These are phyloP conservation scores for Reutealis trisperma DNA, from an alignment of 345 rosid species.

Conservation along the genomic window DNA sequence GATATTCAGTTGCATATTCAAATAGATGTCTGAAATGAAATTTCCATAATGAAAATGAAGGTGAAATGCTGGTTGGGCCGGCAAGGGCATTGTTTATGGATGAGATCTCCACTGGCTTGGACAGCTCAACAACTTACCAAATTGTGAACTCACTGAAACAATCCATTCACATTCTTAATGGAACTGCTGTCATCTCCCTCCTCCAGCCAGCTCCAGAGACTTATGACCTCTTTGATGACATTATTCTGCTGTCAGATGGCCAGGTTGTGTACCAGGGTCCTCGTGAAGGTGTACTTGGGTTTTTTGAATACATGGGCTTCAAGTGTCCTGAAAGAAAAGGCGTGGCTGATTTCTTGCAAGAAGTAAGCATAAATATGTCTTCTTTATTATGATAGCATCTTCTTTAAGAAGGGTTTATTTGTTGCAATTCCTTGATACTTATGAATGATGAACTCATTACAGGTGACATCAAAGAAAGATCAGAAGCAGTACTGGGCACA, in stretches of 20 bases:
- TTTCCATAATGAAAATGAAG: slow-evolving; percentile 25
- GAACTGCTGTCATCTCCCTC: slow-evolving; percentile 67
- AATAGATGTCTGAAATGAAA: neutral
- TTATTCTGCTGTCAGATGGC: slow-evolving; percentile 67
- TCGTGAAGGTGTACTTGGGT: slow-evolving; percentile 50
- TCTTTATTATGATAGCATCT: neutral
- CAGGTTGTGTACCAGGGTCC: slow-evolving; percentile 73
- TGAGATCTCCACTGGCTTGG: slow-evolving; percentile 79
- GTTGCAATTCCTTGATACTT: neutral
- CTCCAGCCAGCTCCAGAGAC: slow-evolving; percentile 90
- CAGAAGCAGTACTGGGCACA: slow-evolving; percentile 67
- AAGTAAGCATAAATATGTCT: slow-evolving; percentile 36
- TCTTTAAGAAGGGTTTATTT: neutral
- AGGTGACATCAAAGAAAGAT: slow-evolving; percentile 81
- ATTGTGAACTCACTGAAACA: slow-evolving; percentile 75
- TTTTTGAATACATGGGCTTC: slow-evolving; percentile 70
- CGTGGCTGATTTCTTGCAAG: slow-evolving; percentile 77
- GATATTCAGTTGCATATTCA: neutral
- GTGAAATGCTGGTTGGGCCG: slow-evolving; percentile 82
- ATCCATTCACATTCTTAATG: slow-evolving; percentile 59
- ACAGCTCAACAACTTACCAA: slow-evolving; percentile 77
- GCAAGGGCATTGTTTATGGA: slow-evolving; percentile 73
- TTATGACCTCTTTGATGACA: slow-evolving; percentile 62
- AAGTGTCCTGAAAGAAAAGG: slow-evolving; percentile 78
- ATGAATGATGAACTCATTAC: slow-evolving; percentile 6